Percentiles rank a stretch among this genome's conserved stretches.
Evolutionary conservation across 495 filamentous ascomycete genomes (phyloP).

Genomic region (Pseudoneurospora amorphoporcata): DNA sequence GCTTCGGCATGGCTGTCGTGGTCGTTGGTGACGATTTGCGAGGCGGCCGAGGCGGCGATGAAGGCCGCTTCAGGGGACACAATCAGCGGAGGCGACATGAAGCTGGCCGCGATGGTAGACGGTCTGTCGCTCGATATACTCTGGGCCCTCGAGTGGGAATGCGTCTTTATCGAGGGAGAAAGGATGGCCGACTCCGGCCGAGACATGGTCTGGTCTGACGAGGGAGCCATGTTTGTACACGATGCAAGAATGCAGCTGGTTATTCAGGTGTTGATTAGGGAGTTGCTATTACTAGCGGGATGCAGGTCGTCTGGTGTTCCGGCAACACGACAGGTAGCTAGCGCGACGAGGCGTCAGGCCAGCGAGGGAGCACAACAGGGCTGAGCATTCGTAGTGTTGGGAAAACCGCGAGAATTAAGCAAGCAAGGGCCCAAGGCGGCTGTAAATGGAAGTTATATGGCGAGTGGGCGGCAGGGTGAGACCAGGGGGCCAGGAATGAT

Average conservation of each 20-base stretch:
- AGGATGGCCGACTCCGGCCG: constrained; percentile 28
- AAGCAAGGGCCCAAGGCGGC: neutral
- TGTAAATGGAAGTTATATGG: neutral
- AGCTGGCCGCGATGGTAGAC: constrained; percentile 35
- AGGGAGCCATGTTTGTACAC: constrained; percentile 10
- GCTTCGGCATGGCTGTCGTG: constrained; percentile 62
- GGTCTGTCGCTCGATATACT: constrained; percentile 48
- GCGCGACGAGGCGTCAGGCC: neutral
- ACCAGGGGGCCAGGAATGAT: neutral
- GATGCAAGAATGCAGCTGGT: neutral
- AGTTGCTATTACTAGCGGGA: neutral
- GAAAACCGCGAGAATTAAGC: neutral
- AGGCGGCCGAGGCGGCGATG: constrained; percentile 80
- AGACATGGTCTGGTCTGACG: constrained; percentile 30
- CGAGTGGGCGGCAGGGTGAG: neutral
- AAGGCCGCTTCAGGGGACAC: constrained; percentile 75
- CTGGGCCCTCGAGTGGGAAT: constrained; percentile 32
- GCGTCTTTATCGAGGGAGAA: constrained; percentile 27
- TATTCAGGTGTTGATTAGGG: neutral
- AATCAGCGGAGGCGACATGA: constrained; percentile 52
- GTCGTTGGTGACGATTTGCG: constrained; percentile 83
- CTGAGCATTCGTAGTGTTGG: neutral
- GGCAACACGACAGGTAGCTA: neutral
- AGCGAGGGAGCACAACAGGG: neutral
- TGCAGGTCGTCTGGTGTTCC: neutral